Evolutionary conservation across 2,329 filamentous ascomycete species (phyloP), one percentile per base, ranked within the genome.

Genomic region (Arthrobotrys iridis): DNA sequence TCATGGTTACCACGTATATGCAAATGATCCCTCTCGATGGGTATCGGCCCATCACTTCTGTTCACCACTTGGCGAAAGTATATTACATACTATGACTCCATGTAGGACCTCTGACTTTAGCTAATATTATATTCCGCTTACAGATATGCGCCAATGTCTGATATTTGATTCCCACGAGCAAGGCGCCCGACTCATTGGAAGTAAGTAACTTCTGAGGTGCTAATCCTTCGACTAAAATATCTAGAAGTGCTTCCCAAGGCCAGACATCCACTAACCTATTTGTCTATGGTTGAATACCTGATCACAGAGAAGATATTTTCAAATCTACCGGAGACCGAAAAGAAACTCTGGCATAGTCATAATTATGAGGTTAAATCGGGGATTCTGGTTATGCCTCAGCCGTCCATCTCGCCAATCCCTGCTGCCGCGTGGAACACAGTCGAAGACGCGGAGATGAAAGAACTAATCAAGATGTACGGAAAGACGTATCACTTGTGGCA

Each of bases 401-500:
- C 86, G 0, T 79, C 78, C 0, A 79, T 45, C 52, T 6, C 78
- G 4, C 57, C 67, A 3, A 57, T 30, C 26, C 37, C 62, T 1
- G 33, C 45, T 24, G 33, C 46, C 13, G 62, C 48, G 10, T 96
- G 92, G 92, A 89, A 94, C 76, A 80, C 85, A 2, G 90, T 91
- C 2, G 92, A 96, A 83, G 91, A 87, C 35, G 85, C 86, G 45
- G 92, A 93, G 82, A 94, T 96, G 92, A 87, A 90, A 74, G 86
- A 93, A 70, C 85, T 95, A 0, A 83, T 92, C 2, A 85, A 87
- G 0, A 81, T 95, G 1, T 96, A 96, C 80, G 93, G 93, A 7
- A 96, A 96, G 81, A 88, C 90, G 0, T 95, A 90, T 81, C 92
- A 96, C 81, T 84, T 95, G 43, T 96, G 93, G 93, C 91, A 96